Evolutionary conservation across 768 basidiomycete species (phyloP).

Genomic region (Vishniacozyma victoriae): DNA sequence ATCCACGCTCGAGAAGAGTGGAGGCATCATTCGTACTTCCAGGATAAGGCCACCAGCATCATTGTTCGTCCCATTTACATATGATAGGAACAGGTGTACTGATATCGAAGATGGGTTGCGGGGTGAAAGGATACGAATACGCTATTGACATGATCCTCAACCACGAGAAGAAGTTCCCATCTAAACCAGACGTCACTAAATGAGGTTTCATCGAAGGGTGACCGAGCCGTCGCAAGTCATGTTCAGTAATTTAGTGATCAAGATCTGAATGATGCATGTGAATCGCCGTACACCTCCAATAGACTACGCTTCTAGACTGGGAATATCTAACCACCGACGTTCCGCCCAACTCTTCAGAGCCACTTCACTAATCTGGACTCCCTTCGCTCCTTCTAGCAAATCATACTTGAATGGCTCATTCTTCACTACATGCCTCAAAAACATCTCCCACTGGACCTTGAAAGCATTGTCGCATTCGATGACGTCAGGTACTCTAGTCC

Average conservation of each 20-base stretch:
- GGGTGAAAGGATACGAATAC: conserved; percentile 14
- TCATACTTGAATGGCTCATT: conserved; percentile 22
- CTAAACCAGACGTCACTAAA: conserved; percentile 4
- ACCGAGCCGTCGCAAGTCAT: too few relatives aligned
- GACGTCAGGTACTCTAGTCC: conserved; percentile 15
- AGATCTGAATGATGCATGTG: too few relatives aligned
- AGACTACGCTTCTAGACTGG: conserved; percentile 1
- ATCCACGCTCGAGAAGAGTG: conserved; percentile 30
- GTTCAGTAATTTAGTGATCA: too few relatives aligned
- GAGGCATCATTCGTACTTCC: conserved; percentile 30
- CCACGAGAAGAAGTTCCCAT: conserved; percentile 14
- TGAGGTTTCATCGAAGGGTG: background rate
- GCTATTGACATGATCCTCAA: conserved; percentile 19
- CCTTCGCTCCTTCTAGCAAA: conserved; percentile 16
- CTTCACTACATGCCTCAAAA: conserved; percentile 18
- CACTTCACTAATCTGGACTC: conserved; percentile 17
- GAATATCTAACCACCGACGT: conserved; percentile 14
- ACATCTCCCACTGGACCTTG: conserved; percentile 29
- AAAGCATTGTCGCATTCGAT: conserved; percentile 18
- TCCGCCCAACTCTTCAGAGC: conserved; percentile 18
- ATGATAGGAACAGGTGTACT: background rate
- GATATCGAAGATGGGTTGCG: conserved; percentile 13
- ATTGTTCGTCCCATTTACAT: conserved; percentile 8
- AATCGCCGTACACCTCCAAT: background rate
- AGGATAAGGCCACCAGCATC: conserved; percentile 29